Conservation (phyloP, 2,329 filamentous ascomycete genomes). For the Fusarium paranaense region DNA sequence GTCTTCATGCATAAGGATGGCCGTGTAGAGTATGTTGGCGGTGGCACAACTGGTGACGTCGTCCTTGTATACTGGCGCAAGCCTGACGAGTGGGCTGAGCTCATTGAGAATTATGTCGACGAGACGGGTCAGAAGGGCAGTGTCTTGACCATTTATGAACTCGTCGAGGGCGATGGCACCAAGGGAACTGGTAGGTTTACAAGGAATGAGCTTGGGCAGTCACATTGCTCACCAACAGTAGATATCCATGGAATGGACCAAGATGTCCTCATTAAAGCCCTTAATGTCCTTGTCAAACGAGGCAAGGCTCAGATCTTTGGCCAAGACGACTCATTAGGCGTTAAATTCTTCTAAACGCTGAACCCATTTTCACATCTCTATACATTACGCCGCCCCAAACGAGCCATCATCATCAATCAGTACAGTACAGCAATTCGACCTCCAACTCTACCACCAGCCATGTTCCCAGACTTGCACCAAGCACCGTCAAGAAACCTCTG, state of each 20-base stretch:
- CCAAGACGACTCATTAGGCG: conserved; percentile 85
- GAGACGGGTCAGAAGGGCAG: conserved; percentile 88
- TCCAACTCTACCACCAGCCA: conserved; percentile 19
- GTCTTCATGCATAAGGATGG: conserved; percentile 70
- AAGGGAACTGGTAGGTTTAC: conserved; percentile 68
- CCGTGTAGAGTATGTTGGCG: conserved; percentile 73
- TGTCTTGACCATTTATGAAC: conserved; percentile 92
- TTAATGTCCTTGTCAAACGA: conserved; percentile 85
- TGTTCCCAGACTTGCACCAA: conserved; percentile 21
- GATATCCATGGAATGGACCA: conserved; percentile 92
- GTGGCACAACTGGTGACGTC: conserved; percentile 54
- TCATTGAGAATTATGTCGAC: conserved; percentile 85
- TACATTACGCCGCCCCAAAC: conserved; percentile 16
- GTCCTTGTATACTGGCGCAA: conserved; percentile 87
- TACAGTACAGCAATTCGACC: conserved; percentile 6
- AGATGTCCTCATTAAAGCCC: conserved; percentile 81
- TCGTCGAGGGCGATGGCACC: conserved; percentile 87
- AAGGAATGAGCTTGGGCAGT: neutral
- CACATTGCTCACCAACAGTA: conserved; percentile 47
- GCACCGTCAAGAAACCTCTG: conserved; percentile 33
- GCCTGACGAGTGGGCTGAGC: conserved; percentile 89
- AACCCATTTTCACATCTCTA: conserved; percentile 30
- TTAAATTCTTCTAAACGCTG: conserved; percentile 90
- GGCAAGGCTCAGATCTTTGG: conserved; percentile 96
- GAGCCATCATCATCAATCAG: neutral